These are phyloP conservation scores for Pyrenophora seminiperda DNA, from an alignment of 2,329 filamentous ascomycete genomes.

Conservation along the genomic window DNA sequence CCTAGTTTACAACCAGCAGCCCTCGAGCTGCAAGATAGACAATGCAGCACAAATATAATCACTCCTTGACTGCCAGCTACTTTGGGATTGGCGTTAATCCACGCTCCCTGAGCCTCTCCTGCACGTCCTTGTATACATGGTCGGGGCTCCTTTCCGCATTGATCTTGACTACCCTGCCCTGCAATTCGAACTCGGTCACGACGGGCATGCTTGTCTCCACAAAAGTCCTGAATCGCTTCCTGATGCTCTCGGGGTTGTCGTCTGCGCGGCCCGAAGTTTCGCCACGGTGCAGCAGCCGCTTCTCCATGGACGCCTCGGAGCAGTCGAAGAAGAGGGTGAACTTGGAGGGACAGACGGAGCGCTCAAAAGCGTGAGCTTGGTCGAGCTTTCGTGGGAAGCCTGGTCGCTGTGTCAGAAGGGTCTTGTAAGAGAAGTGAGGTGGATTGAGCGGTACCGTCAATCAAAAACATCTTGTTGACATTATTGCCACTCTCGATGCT, in stretches of 20 bases:
- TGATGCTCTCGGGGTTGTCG: conserved; percentile 93
- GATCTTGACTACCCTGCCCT: conserved; percentile 81
- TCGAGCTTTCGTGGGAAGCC: conserved; percentile 97
- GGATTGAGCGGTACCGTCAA: conserved; percentile 58
- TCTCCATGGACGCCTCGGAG: conserved; percentile 85
- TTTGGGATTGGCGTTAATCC: conserved; percentile 38
- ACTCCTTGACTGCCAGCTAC: background rate
- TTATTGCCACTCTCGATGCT: conserved; percentile 60
- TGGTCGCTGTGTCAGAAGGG: conserved; percentile 21
- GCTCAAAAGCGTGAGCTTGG: conserved; percentile 92
- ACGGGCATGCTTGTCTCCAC: conserved; percentile 98
- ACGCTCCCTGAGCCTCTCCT: conserved; percentile 41
- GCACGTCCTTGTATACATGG: conserved; percentile 63
- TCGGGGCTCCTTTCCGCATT: conserved; percentile 72
- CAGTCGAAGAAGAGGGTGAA: conserved; percentile 96
- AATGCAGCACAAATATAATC: conserved; percentile 35
- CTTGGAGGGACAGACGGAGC: conserved; percentile 79
- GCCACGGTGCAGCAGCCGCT: conserved; percentile 81
- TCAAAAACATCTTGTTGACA: conserved; percentile 72
- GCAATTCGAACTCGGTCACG: conserved; percentile 78
- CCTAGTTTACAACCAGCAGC: conserved; percentile 35
- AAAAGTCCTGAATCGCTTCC: conserved; percentile 94
- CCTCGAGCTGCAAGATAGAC: conserved; percentile 42
- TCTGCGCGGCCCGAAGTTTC: conserved; percentile 91
- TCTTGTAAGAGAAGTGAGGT: too few relatives aligned